A percentile compares a stretch with the other conserved stretches of the same genome.
phyloP scores from a whole-genome alignment of 108 stramenopile species.

The Cyclostephanos invisitatus region DNA sequence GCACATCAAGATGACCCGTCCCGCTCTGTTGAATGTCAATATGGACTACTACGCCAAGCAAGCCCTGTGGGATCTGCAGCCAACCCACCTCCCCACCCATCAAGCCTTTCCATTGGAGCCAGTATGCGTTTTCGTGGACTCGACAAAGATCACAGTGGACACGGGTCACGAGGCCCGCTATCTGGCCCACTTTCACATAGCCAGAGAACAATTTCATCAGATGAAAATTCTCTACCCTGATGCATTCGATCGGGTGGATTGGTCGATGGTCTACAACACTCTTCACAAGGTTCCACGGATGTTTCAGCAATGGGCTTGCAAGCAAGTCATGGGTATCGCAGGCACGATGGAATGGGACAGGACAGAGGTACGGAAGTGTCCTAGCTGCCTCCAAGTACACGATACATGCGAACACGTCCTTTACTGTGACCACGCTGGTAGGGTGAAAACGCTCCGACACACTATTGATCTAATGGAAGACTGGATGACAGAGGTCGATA shows the following conservation, averaged over 20 bases:
- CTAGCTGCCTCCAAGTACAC: no score
- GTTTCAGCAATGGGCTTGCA: slow-evolving; percentile 15
- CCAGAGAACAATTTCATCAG: neutral
- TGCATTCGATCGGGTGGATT: slow-evolving; percentile 1
- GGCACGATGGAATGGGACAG: neutral
- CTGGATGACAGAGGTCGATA: neutral
- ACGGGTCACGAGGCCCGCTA: neutral
- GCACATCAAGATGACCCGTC: no score
- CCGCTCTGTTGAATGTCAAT: no score
- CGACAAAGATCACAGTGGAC: slow-evolving; percentile 17
- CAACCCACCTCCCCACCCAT: no score
- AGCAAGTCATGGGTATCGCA: slow-evolving; percentile 10
- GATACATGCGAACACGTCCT: no score
- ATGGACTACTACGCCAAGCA: no score
- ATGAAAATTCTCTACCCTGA: neutral
- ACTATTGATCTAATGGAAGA: neutral
- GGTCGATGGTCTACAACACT: neutral
- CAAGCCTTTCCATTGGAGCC: slow-evolving; percentile 17
- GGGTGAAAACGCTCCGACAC: neutral
- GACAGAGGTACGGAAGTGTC: no score
- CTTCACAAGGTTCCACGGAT: neutral
- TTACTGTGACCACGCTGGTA: no score
- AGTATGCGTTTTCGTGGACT: slow-evolving; percentile 6
- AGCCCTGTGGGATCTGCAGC: no score
- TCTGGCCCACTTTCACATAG: neutral